These are phyloP conservation scores for Cyamopsis tetragonoloba DNA, from an alignment of 306 rosid genomes.

Conservation along the genomic window DNA sequence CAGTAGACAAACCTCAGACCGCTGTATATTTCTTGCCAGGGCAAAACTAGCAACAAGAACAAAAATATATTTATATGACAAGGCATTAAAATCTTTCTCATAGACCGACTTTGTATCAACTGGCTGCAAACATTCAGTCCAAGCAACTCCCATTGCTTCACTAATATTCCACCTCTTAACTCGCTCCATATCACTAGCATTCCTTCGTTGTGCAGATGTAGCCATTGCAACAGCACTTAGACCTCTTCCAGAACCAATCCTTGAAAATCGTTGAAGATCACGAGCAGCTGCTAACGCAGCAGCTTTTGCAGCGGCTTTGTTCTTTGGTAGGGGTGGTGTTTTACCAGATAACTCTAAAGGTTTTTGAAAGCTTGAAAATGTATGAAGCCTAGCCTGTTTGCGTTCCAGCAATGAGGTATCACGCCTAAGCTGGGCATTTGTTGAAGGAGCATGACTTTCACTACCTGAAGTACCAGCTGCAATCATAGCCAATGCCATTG, in stretches of 20 bases:
- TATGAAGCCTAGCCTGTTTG: constrained; percentile 67
- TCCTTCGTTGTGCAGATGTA: constrained; percentile 92
- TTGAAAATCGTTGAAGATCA: constrained; percentile 75
- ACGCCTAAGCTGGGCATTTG: constrained; percentile 63
- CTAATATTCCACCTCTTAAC: constrained; percentile 81
- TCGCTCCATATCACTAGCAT: constrained; percentile 77
- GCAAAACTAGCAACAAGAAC: constrained; percentile 97
- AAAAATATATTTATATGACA: constrained; percentile 86
- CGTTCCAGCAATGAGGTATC: constrained; percentile 83
- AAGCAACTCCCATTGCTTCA: constrained; percentile 99
- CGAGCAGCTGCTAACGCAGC: constrained; percentile 98
- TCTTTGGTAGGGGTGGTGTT: constrained; percentile 69
- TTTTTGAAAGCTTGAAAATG: constrained; percentile 94
- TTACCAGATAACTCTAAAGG: constrained; percentile 58
- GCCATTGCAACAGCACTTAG: constrained; percentile 99
- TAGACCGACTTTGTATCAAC: constrained; percentile 91
- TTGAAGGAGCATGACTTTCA: constrained; percentile 61
- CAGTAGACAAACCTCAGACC: constrained; percentile 77
- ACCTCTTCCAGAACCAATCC: constrained; percentile 97
- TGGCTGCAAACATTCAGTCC: constrained; percentile 98
- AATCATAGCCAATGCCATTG: constrained; percentile 99
- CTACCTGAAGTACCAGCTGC: constrained; percentile 97
- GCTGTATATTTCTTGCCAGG: constrained; percentile 87
- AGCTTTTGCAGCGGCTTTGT: constrained; percentile 94
- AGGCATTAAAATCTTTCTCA: constrained; percentile 91